Evolutionary conservation across 2,329 filamentous ascomycete species (phyloP).

Genomic region (Ceratocystis alfenasii): DNA sequence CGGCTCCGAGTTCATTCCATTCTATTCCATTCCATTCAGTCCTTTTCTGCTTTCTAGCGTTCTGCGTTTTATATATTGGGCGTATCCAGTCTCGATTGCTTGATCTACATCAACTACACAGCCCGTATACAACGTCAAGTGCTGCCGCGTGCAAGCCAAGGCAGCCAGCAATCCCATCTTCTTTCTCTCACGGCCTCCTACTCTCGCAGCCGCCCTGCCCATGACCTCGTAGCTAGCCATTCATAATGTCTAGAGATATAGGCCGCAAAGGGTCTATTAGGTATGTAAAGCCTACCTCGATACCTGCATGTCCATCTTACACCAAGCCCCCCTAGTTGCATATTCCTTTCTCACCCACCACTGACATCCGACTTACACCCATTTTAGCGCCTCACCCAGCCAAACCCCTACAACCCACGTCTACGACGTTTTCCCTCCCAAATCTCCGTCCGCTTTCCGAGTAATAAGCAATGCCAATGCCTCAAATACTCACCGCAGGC

Average conservation of each 20-base stretch:
- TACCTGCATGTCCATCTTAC: background rate
- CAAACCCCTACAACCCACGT: constrained; percentile 3
- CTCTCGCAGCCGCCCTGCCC: background rate
- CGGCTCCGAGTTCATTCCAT: constrained; percentile 6
- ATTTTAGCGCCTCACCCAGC: background rate
- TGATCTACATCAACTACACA: too few species aligned
- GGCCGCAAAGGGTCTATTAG: constrained; percentile 11
- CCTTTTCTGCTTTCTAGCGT: background rate
- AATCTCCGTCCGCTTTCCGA: background rate
- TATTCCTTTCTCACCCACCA: background rate
- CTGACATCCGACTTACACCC: constrained; percentile 7
- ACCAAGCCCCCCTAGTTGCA: background rate
- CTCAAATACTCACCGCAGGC: background rate
- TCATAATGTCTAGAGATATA: constrained; percentile 16
- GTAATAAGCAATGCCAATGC: too few species aligned
- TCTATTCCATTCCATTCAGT: background rate
- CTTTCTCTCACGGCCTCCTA: background rate
- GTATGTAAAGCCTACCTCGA: background rate
- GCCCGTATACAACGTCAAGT: background rate
- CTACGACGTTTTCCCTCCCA: constrained; percentile 15
- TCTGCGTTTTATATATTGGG: background rate
- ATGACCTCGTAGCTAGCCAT: background rate
- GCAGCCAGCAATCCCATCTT: background rate
- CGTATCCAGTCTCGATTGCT: too few species aligned
- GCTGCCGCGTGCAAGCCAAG: background rate